These are phyloP conservation scores for Aspergillus fumigatiaffinis DNA, from an alignment of 2,329 filamentous ascomycete genomes.

Conservation along the genomic window DNA sequence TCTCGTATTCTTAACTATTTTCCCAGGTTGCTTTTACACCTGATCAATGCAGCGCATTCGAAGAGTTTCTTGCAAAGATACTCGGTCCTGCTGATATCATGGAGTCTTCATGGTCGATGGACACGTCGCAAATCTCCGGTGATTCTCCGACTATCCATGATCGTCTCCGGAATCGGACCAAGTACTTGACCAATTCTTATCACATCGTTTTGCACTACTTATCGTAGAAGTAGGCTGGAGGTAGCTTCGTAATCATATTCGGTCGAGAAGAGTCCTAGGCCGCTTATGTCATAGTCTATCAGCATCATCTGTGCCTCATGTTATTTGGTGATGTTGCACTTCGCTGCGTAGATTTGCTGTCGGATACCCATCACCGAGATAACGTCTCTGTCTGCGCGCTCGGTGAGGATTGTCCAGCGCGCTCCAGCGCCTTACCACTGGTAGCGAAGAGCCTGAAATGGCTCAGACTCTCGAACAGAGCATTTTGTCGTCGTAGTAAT, in stretches of 20 bases:
- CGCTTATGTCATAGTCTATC: not conserved
- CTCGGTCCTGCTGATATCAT: too few species aligned
- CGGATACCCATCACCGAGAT: too few species aligned
- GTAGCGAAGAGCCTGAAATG: too few species aligned
- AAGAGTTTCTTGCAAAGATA: not conserved
- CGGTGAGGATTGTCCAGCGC: too few species aligned
- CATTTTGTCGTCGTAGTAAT: not conserved
- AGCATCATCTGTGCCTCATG: not conserved
- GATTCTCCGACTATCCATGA: slow-evolving; percentile 1
- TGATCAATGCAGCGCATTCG: not conserved
- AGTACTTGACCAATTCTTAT: not conserved
- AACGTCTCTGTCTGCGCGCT: too few species aligned
- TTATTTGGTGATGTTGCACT: not conserved
- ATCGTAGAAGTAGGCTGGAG: not conserved
- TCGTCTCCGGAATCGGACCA: slow-evolving; percentile 6
- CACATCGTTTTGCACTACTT: not conserved
- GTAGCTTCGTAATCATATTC: not conserved
- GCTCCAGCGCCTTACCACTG: too few species aligned
- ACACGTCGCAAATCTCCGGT: not conserved
- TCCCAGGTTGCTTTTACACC: too few species aligned
- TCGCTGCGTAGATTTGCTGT: too few species aligned
- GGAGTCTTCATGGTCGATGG: not conserved
- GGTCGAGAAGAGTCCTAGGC: not conserved
- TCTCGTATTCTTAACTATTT: too few species aligned
- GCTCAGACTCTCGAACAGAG: too few species aligned